Conservation (phyloP, 108 stramenopile genomes). For the Skeletonema tropicum region DNA sequence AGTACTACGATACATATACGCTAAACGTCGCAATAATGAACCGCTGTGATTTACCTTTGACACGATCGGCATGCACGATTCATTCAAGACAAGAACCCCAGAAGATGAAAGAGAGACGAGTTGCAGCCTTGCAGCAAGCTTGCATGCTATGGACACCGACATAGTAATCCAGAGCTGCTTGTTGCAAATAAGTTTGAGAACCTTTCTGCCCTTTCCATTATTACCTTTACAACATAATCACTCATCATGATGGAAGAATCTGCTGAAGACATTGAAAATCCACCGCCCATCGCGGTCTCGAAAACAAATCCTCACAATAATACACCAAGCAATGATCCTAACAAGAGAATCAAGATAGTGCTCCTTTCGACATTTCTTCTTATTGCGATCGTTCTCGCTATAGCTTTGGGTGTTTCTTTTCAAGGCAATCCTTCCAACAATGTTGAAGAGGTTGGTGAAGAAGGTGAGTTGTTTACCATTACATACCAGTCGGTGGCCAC, state of each 20-base stretch:
- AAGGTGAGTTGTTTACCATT: not conserved
- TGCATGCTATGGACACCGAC: too few species aligned
- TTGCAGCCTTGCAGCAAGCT: too few species aligned
- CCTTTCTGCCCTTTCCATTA: too few species aligned
- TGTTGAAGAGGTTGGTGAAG: not conserved
- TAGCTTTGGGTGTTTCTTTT: conserved; percentile 26
- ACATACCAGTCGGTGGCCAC: not conserved
- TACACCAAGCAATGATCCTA: conserved; percentile 7
- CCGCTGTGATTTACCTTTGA: too few species aligned
- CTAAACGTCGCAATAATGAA: too few species aligned
- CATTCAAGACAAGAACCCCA: too few species aligned
- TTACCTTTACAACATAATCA: too few species aligned
- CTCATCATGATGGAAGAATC: not conserved
- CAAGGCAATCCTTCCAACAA: not conserved
- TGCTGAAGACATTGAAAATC: not conserved
- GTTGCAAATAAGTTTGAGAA: too few species aligned
- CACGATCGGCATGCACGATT: too few species aligned
- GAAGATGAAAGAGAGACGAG: too few species aligned
- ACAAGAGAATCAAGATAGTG: conserved; percentile 27
- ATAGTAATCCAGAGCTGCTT: too few species aligned
- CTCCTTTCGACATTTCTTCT: conserved; percentile 20
- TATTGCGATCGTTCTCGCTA: conserved; percentile 18
- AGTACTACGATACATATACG: too few species aligned
- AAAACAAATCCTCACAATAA: not conserved
- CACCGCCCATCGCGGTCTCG: not conserved